Evolutionary conservation across 2,329 filamentous ascomycete species (phyloP), one percentile per base, ranked within the genome.

Genomic region (Penicillium expansum): DNA sequence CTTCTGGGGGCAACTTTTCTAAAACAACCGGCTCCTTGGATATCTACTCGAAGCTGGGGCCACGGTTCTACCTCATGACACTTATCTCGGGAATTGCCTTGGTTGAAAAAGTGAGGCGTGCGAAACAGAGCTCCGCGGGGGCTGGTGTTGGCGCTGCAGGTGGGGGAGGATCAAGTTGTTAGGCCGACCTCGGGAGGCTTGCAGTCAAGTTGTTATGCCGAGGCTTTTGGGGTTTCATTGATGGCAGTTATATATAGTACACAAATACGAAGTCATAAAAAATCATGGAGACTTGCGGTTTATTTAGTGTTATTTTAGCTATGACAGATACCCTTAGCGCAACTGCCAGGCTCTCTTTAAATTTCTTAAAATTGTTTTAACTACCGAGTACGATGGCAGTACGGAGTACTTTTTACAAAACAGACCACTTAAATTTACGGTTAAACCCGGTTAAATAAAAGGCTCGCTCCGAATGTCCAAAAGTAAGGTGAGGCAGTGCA

Each of bases 21-120:
- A 68, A 60, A 44, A 71, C 69, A 42, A 63, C 62, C n/a, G 73
- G 71, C 7, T 69, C 70, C 35, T 61, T 76, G 22, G 64, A 70
- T 35, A 60, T 75, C n/a, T n/a, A n/a, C 16, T 62, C 48, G 11
- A 43, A 61, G 4, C 67, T 71, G 27, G 70, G 69, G 0, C 56
- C 60, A 4, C 58, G 63, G 4, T 74, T 75, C 42, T 63, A 70
- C 14, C 38, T 69, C 2, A 66, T 73, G 65, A 68, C 64, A 10
- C 61, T 74, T 11, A 61, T 69, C 14, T 69, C 67, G 11, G 59
- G 57, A 8, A 49, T 73, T 27, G 62, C 63, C 5, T 44, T 72
- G 30, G 57, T 62, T 20, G 70, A 72, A 51, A 69, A 62, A 45
- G 53, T 58, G 7, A 47, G 62, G 30, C 64, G 70, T 16, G 16